These are phyloP conservation scores for Kwoniella dendrophila DNA, from an alignment of 768 basidiomycete species.

Conservation along the genomic window DNA sequence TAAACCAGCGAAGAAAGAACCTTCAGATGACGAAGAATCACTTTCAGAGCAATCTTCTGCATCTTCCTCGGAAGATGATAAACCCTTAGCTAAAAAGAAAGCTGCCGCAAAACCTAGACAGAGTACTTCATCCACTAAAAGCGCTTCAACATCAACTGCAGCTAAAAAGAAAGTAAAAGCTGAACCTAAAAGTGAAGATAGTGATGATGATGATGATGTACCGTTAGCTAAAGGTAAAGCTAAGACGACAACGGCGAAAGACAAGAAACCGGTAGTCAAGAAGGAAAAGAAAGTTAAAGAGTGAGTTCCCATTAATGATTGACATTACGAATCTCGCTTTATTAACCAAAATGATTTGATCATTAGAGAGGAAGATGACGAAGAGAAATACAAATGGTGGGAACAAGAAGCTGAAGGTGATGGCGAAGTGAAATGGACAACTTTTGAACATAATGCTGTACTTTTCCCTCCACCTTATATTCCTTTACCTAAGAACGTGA, in stretches of 20 bases:
- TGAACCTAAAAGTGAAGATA: constrained; percentile 23
- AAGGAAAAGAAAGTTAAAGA: constrained; percentile 59
- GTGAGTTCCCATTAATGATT: constrained; percentile 52
- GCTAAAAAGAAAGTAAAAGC: constrained; percentile 35
- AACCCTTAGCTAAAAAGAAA: constrained; percentile 60
- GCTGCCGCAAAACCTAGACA: constrained; percentile 57
- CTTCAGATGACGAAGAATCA: constrained; percentile 49
- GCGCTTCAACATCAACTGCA: constrained; percentile 54
- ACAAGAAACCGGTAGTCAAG: constrained; percentile 56
- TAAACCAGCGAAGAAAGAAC: constrained; percentile 46
- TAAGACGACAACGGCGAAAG: constrained; percentile 57
- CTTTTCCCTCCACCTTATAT: constrained; percentile 95
- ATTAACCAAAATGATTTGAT: constrained; percentile 27
- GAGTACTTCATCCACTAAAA: constrained; percentile 61
- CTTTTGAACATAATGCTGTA: constrained; percentile 92
- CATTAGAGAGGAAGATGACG: constrained; percentile 66
- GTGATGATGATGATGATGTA: constrained; percentile 61
- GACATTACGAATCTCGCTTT: constrained; percentile 54
- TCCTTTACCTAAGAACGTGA: constrained; percentile 75
- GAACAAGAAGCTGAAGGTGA: constrained; percentile 63
- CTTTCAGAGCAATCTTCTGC: constrained; percentile 55
- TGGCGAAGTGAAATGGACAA: constrained; percentile 84
- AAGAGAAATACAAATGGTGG: constrained; percentile 89
- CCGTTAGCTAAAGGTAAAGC: constrained; percentile 58
- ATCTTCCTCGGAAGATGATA: constrained; percentile 48